A percentile compares a stretch with the other conserved stretches of the same genome.
Evolutionary conservation across 2,329 filamentous ascomycete species (phyloP).

Genomic region (Cytospora paraplurivora): DNA sequence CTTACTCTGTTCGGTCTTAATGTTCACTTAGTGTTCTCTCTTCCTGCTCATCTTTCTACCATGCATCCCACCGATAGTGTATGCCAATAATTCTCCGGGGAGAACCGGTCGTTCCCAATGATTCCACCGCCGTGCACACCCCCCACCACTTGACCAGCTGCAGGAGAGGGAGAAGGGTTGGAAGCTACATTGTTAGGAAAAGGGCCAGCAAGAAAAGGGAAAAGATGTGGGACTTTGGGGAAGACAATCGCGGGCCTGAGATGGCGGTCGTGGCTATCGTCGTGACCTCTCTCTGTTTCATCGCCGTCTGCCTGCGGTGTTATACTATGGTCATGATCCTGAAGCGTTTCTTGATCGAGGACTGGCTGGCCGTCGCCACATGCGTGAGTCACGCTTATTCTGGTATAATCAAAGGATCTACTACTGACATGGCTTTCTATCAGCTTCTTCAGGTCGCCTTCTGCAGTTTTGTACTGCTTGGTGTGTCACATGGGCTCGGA

Average conservation of each 20-base stretch:
- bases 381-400: slow-evolving; percentile 14
- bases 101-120: slow-evolving; percentile 7
- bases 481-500: slow-evolving; percentile 25
- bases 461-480: slow-evolving; percentile 21
- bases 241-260: slow-evolving; percentile 25
- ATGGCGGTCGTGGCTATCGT: slow-evolving; percentile 24
- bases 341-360: slow-evolving; percentile 27
- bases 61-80: neutral
- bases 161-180: slow-evolving; percentile 4
- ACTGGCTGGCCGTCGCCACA: slow-evolving; percentile 27
- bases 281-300: slow-evolving; percentile 23
- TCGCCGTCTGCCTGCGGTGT: slow-evolving; percentile 25
- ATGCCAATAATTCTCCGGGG: slow-evolving; percentile 8
- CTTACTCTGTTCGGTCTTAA: slow-evolving; percentile 1
- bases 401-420: neutral
- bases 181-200: neutral
- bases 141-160: slow-evolving; percentile 11
- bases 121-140: slow-evolving; percentile 11
- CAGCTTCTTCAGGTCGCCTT: slow-evolving; percentile 25
- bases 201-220: neutral
- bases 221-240: slow-evolving; percentile 28
- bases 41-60: neutral
- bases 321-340: slow-evolving; percentile 27
- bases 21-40: slow-evolving; percentile 2
- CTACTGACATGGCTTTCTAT: slow-evolving; percentile 2